phyloP scores from a whole-genome alignment of 805 yeast species.

The Millerago galiae region DNA sequence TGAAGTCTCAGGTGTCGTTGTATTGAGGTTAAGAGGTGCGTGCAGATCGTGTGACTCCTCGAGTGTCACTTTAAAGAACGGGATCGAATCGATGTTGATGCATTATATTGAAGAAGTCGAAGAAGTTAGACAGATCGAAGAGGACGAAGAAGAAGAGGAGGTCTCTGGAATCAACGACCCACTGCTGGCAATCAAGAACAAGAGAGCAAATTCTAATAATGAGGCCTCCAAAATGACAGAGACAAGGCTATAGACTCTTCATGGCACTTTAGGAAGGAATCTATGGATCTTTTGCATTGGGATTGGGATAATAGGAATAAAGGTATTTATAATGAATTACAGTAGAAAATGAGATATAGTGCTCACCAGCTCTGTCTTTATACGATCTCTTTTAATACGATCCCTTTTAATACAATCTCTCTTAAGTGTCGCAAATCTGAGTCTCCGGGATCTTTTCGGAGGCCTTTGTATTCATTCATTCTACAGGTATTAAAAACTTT shows the following conservation, averaged over 20 bases:
- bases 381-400: too few relatives aligned
- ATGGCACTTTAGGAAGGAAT: too few relatives aligned
- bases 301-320: not conserved
- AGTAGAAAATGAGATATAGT: too few relatives aligned
- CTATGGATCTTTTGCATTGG: conserved; percentile 3
- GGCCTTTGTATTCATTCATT: too few relatives aligned
- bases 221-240: not conserved
- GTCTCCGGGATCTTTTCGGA: too few relatives aligned
- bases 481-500: too few relatives aligned
- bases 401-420: too few relatives aligned
- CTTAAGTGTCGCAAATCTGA: too few relatives aligned
- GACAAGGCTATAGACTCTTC: too few relatives aligned
- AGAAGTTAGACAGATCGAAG: conserved; percentile 47
- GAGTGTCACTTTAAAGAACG: conserved; percentile 59
- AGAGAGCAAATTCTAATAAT: not conserved
- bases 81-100: conserved; percentile 66
- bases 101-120: conserved; percentile 65
- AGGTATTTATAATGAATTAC: too few relatives aligned
- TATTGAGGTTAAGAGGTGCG: conserved; percentile 57
- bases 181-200: conserved; percentile 12
- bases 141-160: conserved; percentile 24
- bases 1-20: conserved; percentile 52
- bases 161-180: conserved; percentile 9
- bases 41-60: conserved; percentile 68
- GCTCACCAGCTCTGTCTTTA: too few relatives aligned